Percentiles rank a stretch among this genome's conserved stretches.
Conservation (phyloP, 2,329 filamentous ascomycete species). For the Fusarium hostae region DNA sequence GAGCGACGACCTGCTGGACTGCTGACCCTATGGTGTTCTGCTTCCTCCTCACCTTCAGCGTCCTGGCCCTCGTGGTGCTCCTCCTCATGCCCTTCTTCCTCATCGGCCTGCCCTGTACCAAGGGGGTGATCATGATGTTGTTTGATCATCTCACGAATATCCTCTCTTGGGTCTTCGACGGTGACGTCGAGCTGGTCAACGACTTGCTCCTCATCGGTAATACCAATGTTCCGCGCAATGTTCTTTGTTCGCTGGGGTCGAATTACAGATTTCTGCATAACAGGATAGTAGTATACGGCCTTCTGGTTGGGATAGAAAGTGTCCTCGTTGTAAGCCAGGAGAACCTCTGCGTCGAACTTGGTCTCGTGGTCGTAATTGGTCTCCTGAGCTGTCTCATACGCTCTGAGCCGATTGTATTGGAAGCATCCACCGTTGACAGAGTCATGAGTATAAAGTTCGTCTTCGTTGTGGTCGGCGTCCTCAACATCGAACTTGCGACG, state of each 20-base stretch:
- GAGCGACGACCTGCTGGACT: conserved; percentile 39
- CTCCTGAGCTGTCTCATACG: conserved; percentile 72
- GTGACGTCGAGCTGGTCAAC: conserved; percentile 67
- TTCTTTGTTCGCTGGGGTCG: conserved; percentile 72
- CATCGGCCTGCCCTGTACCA: conserved; percentile 56
- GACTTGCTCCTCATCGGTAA: conserved; percentile 62
- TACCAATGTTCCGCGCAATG: conserved; percentile 64
- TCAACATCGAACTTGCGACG: conserved; percentile 69
- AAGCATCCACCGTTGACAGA: conserved; percentile 63
- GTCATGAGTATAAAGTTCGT: conserved; percentile 65
- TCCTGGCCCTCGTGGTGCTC: conserved; percentile 46
- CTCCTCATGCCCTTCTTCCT: conserved; percentile 49
- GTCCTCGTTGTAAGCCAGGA: conserved; percentile 68
- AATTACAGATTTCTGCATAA: conserved; percentile 72
- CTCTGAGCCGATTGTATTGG: conserved; percentile 69
- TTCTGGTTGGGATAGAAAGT: conserved; percentile 62
- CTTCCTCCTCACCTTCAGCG: conserved; percentile 41
- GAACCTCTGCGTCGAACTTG: conserved; percentile 73
- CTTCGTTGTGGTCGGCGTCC: conserved; percentile 64
- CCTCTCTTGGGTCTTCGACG: conserved; percentile 66
- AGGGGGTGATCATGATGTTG: conserved; percentile 65
- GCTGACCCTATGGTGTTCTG: conserved; percentile 30
- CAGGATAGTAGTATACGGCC: conserved; percentile 74
- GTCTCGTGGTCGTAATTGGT: conserved; percentile 65
- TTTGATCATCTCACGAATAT: conserved; percentile 62